These are phyloP conservation scores for Nidula niveotomentosa DNA, from an alignment of 1,284 basidiomycete genomes.

Conservation along the genomic window DNA sequence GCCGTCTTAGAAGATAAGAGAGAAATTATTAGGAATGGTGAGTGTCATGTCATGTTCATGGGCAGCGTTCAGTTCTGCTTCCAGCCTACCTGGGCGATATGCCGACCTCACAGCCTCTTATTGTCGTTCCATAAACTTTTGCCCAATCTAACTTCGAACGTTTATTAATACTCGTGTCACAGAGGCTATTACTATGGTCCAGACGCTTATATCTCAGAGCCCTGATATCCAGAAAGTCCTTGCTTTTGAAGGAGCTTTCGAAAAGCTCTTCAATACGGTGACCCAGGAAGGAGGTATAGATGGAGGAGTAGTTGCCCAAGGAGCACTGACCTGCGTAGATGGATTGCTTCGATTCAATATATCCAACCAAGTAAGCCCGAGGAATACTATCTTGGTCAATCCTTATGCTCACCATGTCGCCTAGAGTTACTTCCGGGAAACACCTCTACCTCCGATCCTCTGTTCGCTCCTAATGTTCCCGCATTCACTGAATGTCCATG, in stretches of 20 bases:
- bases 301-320: constrained; percentile 86
- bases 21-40: constrained; percentile 85
- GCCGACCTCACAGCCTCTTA: too few species aligned
- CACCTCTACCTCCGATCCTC: constrained; percentile 79
- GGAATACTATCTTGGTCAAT: constrained; percentile 3
- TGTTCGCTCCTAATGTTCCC: constrained; percentile 89
- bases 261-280: constrained; percentile 91
- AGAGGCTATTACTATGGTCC: constrained; percentile 85
- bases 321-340: constrained; percentile 86
- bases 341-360: constrained; percentile 89
- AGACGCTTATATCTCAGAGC: constrained; percentile 82
- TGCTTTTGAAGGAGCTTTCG: constrained; percentile 96
- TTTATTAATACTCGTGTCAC: too few species aligned
- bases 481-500: constrained; percentile 61
- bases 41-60: constrained; percentile 15
- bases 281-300: constrained; percentile 90
- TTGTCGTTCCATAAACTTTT: too few species aligned
- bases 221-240: constrained; percentile 97
- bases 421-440: constrained; percentile 97
- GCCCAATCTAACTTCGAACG: constrained; percentile 9
- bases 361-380: constrained; percentile 82
- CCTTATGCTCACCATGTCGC: constrained; percentile 6
- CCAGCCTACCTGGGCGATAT: too few species aligned
- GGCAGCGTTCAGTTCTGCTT: too few species aligned
- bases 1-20: constrained; percentile 77